Evolutionary conservation across 2,329 filamentous ascomycete species (phyloP).

Genomic region (Emergomyces africanus): DNA sequence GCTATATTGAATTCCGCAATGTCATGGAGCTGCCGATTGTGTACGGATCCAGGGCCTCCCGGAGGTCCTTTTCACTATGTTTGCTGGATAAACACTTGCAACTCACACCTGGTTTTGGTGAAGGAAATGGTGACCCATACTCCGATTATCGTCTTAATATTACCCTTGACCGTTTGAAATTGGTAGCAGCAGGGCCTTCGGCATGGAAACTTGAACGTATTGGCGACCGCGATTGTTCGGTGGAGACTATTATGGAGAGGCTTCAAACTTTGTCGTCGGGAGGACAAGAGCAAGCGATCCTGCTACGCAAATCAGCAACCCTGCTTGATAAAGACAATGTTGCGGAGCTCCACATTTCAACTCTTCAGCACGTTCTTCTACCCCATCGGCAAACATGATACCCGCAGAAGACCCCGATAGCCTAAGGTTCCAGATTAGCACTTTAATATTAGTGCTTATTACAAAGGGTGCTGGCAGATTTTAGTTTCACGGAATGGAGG

Average conservation of each 20-base stretch:
- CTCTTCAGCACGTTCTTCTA: conserved; percentile 29
- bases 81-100: conserved; percentile 18
- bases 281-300: conserved; percentile 24
- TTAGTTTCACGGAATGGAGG: conserved; percentile 35
- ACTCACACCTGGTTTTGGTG: neutral
- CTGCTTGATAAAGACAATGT: conserved; percentile 24
- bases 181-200: conserved; percentile 26
- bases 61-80: conserved; percentile 8
- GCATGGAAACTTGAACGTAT: conserved; percentile 32
- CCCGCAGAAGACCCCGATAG: conserved; percentile 18
- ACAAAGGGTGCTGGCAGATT: conserved; percentile 33
- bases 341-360: conserved; percentile 20
- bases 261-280: conserved; percentile 21
- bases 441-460: conserved; percentile 30
- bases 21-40: conserved; percentile 34
- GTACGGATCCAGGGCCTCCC: conserved; percentile 7
- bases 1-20: conserved; percentile 35
- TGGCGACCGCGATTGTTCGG: conserved; percentile 27
- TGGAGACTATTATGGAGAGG: conserved; percentile 22
- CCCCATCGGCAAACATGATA: conserved; percentile 20
- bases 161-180: conserved; percentile 22
- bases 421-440: conserved; percentile 35
- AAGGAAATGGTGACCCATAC: conserved; percentile 20
- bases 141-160: conserved; percentile 24
- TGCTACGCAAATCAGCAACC: conserved; percentile 19